Base-by-base conservation (phyloP, 345 rosid genomes). In the Linum usitatissimum region DNA sequence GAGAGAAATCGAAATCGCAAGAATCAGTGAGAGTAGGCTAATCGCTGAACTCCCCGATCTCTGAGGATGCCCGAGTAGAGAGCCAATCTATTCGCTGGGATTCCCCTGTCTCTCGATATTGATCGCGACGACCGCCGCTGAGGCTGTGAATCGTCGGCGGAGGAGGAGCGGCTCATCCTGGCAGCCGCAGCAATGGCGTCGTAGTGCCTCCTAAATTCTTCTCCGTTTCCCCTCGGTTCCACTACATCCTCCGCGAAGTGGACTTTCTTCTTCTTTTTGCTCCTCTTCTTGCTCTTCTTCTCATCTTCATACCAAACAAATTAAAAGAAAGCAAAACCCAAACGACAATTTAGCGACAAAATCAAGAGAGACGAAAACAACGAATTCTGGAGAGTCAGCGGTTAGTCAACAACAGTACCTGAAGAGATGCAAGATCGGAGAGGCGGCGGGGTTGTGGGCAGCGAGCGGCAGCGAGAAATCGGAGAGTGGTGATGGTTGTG, bases 181-280 rank as follows among this genome's bases (percentile, higher is more conserved):
- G 38, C 38, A 34, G 38, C 38, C 28, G 45, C 45, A 42, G 64
- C 53, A 54, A 36, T 55, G 45, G 59, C 45, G 30, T 58, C 51
- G 23, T 55, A 67, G 36, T 76, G 71, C 68, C 74, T 72, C 63
- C 79, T 69, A 73, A 83, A 83, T 18, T 77, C 78, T 56, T 78
- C 69, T 0, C 85, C 80, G 54, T 80, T 68, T 3, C 83, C 71
- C 53, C 65, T 65, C 31, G 90, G 86, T 75, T 81, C 90, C 64
- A 73, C 78, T 36, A 82, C 86, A 34, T 82, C 86, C 65, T 76
- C 76, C 39, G 86, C 86, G 64, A 81, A 81, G 62, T 72, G 81
- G 38, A 84, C 90, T 64, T 70, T 79, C 59, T 76, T 81, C 61
- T 73, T 67, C 57, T 73, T 80, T 62, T 74, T 78, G 63, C 61